Evolutionary conservation across 306 rosid genomes (phyloP).

Genomic region (Fragaria nilgerrensis): DNA sequence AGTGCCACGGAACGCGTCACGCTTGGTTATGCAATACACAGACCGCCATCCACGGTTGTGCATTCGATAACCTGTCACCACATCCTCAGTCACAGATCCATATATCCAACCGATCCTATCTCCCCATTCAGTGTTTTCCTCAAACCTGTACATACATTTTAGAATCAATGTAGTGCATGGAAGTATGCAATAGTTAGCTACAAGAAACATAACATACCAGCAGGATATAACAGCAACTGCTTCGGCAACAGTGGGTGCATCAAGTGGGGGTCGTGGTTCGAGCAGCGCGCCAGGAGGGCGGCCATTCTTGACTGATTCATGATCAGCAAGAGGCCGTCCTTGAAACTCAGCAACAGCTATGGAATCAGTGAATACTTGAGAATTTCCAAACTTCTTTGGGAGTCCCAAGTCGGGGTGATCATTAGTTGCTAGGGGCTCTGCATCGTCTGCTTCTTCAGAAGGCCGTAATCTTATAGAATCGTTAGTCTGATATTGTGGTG

Average conservation of each 20-base stretch:
- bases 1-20: constrained; percentile 79
- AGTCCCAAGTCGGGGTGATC: constrained; percentile 50
- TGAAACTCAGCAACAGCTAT: constrained; percentile 70
- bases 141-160: constrained; percentile 45
- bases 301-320: constrained; percentile 64
- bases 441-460: constrained; percentile 42
- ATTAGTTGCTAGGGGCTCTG: constrained; percentile 40
- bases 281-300: constrained; percentile 76
- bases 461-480: constrained; percentile 16
- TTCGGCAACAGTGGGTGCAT: constrained; percentile 84
- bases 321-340: constrained; percentile 84
- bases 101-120: constrained; percentile 75
- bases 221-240: constrained; percentile 85
- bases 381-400: constrained; percentile 75
- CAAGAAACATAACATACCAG: constrained; percentile 43
- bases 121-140: constrained; percentile 90
- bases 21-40: constrained; percentile 70
- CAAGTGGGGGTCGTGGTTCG: constrained; percentile 64
- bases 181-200: neutral
- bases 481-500: constrained; percentile 33
- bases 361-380: constrained; percentile 57
- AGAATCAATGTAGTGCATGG: neutral
- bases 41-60: constrained; percentile 95
- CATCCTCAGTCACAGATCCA: constrained; percentile 43
- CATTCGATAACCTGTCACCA: constrained; percentile 87